Evolutionary conservation across 345 rosid species (phyloP).

Genomic region (Linum usitatissimum): DNA sequence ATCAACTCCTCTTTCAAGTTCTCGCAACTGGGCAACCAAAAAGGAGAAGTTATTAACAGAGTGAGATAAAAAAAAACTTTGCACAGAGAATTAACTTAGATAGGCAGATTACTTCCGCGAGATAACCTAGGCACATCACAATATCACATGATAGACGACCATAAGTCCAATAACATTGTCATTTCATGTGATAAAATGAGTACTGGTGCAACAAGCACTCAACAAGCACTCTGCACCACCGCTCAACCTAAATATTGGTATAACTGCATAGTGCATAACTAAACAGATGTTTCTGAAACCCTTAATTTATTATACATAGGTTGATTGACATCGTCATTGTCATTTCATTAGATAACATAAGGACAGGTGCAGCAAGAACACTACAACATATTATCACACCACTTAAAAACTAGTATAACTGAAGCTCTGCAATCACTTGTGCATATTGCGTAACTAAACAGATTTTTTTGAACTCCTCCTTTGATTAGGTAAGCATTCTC

Average conservation of each 20-base stretch:
- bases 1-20: constrained; percentile 93
- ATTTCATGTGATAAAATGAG: neutral
- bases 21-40: constrained; percentile 57
- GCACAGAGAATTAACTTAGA: neutral
- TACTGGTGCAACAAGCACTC: neutral
- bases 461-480: neutral
- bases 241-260: too few relatives aligned
- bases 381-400: neutral
- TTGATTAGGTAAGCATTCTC: too few relatives aligned
- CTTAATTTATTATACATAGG: neutral
- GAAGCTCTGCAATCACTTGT: neutral
- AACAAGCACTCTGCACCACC: too few relatives aligned
- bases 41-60: too few relatives aligned
- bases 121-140: neutral
- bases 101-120: neutral
- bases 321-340: too few relatives aligned
- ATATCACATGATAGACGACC: neutral
- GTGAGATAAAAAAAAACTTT: neutral
- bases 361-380: neutral
- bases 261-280: neutral
- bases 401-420: neutral
- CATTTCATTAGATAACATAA: neutral
- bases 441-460: neutral
- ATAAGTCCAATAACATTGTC: neutral
- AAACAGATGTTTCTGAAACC: neutral